phyloP scores from a whole-genome alignment of 2,329 filamentous ascomycete genomes.

The Cytospora chrysosperma region DNA sequence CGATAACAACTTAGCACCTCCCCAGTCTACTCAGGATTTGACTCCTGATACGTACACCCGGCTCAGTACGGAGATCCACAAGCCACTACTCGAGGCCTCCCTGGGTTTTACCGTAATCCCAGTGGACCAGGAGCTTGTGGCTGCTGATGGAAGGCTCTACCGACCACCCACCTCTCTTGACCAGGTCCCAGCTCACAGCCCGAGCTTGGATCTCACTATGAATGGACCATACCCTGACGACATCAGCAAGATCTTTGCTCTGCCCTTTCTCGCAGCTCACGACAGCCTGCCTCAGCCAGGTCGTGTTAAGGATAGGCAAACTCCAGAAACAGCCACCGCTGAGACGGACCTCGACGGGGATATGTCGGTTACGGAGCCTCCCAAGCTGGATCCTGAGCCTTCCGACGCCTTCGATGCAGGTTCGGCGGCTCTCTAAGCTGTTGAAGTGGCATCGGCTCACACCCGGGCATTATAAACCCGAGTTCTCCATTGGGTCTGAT shows the following conservation, averaged over 20 bases:
- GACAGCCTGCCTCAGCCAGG: neutral
- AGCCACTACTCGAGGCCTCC: slow-evolving; percentile 12
- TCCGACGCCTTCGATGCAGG: neutral
- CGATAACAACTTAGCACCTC: neutral
- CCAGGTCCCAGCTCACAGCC: neutral
- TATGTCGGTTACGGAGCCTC: neutral
- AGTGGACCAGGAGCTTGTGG: neutral
- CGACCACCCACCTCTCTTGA: neutral
- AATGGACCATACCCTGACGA: neutral
- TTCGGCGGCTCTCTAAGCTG: neutral
- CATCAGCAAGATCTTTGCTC: neutral
- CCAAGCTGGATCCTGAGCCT: neutral
- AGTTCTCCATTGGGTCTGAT: neutral
- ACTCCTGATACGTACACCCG: neutral
- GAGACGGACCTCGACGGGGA: neutral
- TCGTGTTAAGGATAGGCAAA: neutral
- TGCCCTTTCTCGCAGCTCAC: neutral
- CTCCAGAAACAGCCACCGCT: neutral
- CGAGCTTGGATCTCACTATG: neutral
- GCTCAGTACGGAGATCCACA: slow-evolving; percentile 1
- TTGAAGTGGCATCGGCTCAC: neutral
- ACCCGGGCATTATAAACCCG: neutral
- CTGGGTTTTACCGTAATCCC: slow-evolving; percentile 16
- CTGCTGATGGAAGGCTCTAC: neutral
- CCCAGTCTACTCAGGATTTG: neutral